Evolutionary conservation across 306 rosid genomes (phyloP).

Genomic region (Glycine soja): DNA sequence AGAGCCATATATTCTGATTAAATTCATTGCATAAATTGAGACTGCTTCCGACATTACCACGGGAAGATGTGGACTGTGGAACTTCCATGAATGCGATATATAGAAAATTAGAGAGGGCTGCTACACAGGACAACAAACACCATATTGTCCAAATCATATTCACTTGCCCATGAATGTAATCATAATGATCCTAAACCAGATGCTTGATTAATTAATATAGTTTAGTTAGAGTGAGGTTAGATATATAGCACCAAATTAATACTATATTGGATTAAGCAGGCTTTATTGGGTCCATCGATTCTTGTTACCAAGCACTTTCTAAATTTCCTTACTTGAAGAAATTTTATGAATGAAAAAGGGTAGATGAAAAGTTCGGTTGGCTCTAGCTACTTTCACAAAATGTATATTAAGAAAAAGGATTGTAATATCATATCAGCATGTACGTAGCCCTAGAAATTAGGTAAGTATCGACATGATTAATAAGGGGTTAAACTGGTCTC

Average conservation of each 20-base stretch:
- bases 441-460: slow-evolving; percentile 15
- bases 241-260: background rate
- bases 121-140: too few species aligned
- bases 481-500: slow-evolving; percentile 39
- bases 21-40: background rate
- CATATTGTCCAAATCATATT: too few species aligned
- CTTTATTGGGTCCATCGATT: slow-evolving; percentile 27
- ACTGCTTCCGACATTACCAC: background rate
- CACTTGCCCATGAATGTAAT: background rate
- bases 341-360: slow-evolving; percentile 13
- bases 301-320: slow-evolving; percentile 13
- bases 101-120: too few species aligned
- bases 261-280: background rate
- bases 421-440: background rate
- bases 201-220: background rate
- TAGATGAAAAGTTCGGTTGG: background rate
- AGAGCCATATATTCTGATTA: too few species aligned
- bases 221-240: background rate
- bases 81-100: background rate
- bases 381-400: background rate
- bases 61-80: slow-evolving; percentile 10
- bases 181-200: background rate
- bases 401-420: background rate
- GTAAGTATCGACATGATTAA: slow-evolving; percentile 34
- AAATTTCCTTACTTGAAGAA: slow-evolving; percentile 10